Conservation (phyloP, 495 filamentous ascomycete species). For the Darksidea phi region DNA sequence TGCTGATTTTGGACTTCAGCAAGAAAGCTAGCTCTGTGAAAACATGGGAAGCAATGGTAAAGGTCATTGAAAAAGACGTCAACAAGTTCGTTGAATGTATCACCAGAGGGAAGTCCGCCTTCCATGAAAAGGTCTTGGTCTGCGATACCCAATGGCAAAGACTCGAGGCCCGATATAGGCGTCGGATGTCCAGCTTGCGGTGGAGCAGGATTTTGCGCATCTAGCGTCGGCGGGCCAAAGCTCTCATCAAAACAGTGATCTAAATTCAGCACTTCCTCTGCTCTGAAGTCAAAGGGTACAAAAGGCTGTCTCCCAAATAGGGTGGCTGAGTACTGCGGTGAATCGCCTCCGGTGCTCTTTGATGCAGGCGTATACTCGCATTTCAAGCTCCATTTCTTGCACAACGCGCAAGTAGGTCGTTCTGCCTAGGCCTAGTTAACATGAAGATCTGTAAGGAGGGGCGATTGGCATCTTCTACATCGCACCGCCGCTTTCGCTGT, state of each 20-base stretch:
- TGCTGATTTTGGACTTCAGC: constrained; percentile 7
- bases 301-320: not conserved
- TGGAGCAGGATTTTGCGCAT: not conserved
- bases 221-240: not conserved
- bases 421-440: constrained; percentile 15
- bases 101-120: constrained; percentile 9
- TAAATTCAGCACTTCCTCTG: not conserved
- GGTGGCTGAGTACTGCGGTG: not conserved
- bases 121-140: not conserved
- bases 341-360: not conserved
- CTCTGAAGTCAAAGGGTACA: not conserved
- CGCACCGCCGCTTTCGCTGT: constrained; percentile 30
- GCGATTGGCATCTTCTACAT: constrained; percentile 24
- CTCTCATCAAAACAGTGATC: not conserved
- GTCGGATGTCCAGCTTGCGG: not conserved
- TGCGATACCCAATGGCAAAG: not conserved
- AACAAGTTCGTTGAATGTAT: constrained; percentile 17
- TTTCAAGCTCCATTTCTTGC: constrained; percentile 21
- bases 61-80: constrained; percentile 22
- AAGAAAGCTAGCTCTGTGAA: constrained; percentile 20
- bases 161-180: not conserved
- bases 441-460: not conserved
- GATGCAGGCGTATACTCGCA: constrained; percentile 16
- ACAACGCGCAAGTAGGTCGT: constrained; percentile 19
- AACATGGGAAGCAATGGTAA: constrained; percentile 20